phyloP scores from a whole-genome alignment of 768 basidiomycete species.

The Lactifluus subvellereus region DNA sequence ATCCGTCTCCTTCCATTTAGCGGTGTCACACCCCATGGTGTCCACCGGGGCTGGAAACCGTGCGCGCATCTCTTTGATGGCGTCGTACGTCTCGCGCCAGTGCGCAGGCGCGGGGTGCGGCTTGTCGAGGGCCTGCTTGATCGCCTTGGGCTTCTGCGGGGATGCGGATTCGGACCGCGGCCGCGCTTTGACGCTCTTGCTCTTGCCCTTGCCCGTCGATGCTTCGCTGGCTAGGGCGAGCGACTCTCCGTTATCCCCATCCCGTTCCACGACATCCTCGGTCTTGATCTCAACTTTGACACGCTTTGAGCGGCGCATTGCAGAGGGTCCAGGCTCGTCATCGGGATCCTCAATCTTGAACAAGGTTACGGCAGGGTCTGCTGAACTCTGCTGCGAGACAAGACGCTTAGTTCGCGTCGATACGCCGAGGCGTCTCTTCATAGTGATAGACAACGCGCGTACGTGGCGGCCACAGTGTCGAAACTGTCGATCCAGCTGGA shows the following conservation, averaged over 20 bases:
- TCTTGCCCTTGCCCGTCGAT: neutral
- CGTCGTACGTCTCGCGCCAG: slow-evolving; percentile 67
- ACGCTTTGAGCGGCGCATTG: slow-evolving; percentile 28
- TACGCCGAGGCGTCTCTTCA: slow-evolving; percentile 11
- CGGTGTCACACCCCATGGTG: slow-evolving; percentile 81
- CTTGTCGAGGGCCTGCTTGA: slow-evolving; percentile 46
- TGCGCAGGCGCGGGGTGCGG: slow-evolving; percentile 62
- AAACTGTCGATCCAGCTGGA: neutral
- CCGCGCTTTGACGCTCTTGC: neutral
- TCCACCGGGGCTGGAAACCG: slow-evolving; percentile 81
- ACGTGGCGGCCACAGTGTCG: neutral
- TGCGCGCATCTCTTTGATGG: slow-evolving; percentile 72
- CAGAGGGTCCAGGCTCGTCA: slow-evolving; percentile 22
- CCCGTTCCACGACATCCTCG: slow-evolving; percentile 10
- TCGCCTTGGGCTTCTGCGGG: slow-evolving; percentile 50
- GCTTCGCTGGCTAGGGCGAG: neutral
- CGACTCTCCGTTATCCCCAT: slow-evolving; percentile 10
- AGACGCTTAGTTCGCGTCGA: slow-evolving; percentile 9
- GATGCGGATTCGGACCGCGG: slow-evolving; percentile 28
- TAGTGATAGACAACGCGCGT: neutral
- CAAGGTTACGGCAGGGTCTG: slow-evolving; percentile 20
- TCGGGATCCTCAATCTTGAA: slow-evolving; percentile 24
- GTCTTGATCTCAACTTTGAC: slow-evolving; percentile 29
- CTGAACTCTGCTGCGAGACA: slow-evolving; percentile 13
- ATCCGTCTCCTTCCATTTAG: slow-evolving; percentile 55